Evolutionary conservation across 2,329 filamentous ascomycete genomes (phyloP).

Genomic region (Raffaelea ambrosiae): DNA sequence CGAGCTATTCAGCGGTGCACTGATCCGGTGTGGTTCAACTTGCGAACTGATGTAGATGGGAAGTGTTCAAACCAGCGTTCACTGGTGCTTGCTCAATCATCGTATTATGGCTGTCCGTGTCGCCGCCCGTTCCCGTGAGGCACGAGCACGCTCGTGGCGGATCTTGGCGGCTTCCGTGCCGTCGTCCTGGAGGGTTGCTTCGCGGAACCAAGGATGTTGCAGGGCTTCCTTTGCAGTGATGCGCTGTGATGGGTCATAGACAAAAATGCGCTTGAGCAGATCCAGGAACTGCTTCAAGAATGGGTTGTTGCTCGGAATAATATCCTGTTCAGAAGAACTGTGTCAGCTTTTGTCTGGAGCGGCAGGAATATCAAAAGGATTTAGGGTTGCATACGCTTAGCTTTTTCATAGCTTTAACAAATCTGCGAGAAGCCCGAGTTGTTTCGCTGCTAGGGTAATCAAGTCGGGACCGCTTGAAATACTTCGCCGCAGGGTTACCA

Average conservation of each 20-base stretch:
- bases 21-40: no score
- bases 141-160: slow-evolving; percentile 34
- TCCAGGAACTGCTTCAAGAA: slow-evolving; percentile 58
- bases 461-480: slow-evolving; percentile 57
- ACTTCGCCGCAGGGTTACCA: slow-evolving; percentile 58
- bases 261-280: slow-evolving; percentile 57
- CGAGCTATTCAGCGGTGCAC: no score
- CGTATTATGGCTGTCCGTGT: background rate
- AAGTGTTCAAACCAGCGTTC: no score
- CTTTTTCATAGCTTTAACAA: slow-evolving; percentile 65
- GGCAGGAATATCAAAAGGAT: no score
- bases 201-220: slow-evolving; percentile 61
- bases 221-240: slow-evolving; percentile 60
- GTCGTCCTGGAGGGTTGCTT: slow-evolving; percentile 54
- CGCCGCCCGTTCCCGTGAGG: slow-evolving; percentile 3
- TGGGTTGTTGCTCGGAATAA: slow-evolving; percentile 50
- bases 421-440: slow-evolving; percentile 54
- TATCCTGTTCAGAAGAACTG: no score
- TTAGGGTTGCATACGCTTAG: slow-evolving; percentile 51
- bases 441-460: slow-evolving; percentile 59
- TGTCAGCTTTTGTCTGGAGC: no score
- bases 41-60: no score
- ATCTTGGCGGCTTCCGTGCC: slow-evolving; percentile 62
- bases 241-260: slow-evolving; percentile 56
- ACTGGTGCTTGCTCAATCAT: no score